Percentiles rank a stretch among this genome's conserved stretches.
phyloP scores from a whole-genome alignment of 176 grass and related monocot genomes.

The Themeda triandra region DNA sequence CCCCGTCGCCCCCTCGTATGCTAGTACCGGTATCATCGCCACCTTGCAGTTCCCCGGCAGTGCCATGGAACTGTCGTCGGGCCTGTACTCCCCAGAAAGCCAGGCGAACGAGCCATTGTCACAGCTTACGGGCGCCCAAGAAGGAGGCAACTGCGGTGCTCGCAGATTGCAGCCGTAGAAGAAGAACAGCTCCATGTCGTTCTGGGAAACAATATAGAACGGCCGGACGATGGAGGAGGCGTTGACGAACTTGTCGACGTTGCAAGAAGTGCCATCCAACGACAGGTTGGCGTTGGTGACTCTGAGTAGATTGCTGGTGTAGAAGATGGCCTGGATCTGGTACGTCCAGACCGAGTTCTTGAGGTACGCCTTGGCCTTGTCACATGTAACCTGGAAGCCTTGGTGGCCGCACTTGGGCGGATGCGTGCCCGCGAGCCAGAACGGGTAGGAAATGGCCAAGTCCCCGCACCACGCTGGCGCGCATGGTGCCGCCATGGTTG shows the following conservation, averaged over 20 bases:
- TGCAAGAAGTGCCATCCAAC: not conserved
- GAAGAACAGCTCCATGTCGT: slow-evolving; percentile 43
- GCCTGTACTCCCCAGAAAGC: slow-evolving; percentile 13
- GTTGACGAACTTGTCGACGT: not conserved
- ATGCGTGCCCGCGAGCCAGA: not conserved
- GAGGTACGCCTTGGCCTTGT: not conserved
- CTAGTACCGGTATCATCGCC: slow-evolving; percentile 30
- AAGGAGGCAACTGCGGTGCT: accelerated
- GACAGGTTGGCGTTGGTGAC: not conserved
- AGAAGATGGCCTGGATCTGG: not conserved
- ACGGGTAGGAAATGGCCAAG: not conserved
- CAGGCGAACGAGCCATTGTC: not conserved
- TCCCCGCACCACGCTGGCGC: not conserved
- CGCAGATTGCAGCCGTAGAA: slow-evolving; percentile 23
- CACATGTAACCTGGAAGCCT: not conserved
- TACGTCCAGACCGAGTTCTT: not conserved
- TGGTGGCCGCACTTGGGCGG: not conserved
- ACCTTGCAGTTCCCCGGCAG: slow-evolving; percentile 15
- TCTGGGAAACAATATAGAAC: not conserved
- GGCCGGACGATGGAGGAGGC: slow-evolving; percentile 20
- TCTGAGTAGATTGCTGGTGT: not conserved
- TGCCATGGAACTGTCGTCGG: not conserved
- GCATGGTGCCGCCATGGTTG: not conserved
- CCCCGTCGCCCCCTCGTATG: not conserved
- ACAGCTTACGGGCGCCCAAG: not conserved